Percentiles rank a stretch among this genome's conserved stretches.
Conservation (phyloP, 108 stramenopile genomes). For the Nitzschia putrida region DNA sequence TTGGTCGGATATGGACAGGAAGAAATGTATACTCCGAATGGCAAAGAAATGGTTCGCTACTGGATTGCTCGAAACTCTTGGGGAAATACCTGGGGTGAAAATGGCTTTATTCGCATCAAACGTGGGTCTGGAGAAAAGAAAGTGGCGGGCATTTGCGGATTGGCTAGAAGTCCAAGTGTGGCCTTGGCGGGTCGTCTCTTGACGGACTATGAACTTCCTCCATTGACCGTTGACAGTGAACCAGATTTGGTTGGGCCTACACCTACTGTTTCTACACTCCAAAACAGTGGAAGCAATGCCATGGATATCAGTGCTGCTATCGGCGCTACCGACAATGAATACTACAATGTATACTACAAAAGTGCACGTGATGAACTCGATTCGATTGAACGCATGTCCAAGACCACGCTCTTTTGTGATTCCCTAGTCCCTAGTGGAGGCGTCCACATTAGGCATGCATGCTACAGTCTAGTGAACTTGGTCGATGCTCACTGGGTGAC, state of each 20-base stretch:
- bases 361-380: not conserved
- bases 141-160: constrained; percentile 67
- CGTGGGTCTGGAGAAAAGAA: constrained; percentile 55
- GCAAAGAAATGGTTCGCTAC: constrained; percentile 39
- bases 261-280: not conserved
- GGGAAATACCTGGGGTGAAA: constrained; percentile 75
- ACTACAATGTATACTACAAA: not conserved
- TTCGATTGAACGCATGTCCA: not conserved
- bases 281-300: not conserved
- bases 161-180: constrained; percentile 72
- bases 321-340: not conserved
- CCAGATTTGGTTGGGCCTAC: not conserved
- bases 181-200: constrained; percentile 55
- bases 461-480: not conserved
- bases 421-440: not conserved
- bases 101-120: constrained; percentile 65
- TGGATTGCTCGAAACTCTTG: constrained; percentile 77
- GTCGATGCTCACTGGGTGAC: constrained; percentile 9
- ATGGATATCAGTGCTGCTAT: not conserved
- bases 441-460: not conserved
- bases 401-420: not conserved
- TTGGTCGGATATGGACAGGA: constrained; percentile 26
- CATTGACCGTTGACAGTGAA: not conserved
- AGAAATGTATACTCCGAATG: not conserved
- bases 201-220: not conserved